Percentiles rank a stretch among this genome's conserved stretches.
phyloP scores from a whole-genome alignment of 129 eudicot genomes.

The Rutidosis leptorrhynchoides region DNA sequence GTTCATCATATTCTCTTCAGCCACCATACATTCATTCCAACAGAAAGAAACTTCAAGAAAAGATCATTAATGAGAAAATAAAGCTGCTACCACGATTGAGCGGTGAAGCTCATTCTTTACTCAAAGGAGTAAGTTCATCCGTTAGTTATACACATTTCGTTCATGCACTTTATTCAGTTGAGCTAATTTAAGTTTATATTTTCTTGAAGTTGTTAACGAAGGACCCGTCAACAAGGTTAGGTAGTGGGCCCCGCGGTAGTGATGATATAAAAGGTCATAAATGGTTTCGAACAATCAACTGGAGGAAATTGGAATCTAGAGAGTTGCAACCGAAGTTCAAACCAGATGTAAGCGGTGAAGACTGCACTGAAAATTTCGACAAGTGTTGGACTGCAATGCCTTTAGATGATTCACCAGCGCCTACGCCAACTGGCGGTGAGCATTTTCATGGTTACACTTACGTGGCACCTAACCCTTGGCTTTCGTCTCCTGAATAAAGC shows the following conservation, averaged over 20 bases:
- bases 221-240: slow-evolving; percentile 75
- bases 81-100: slow-evolving; percentile 81
- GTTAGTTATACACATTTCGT: slow-evolving; percentile 4
- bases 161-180: neutral
- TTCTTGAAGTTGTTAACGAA: slow-evolving; percentile 63
- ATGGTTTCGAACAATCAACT: slow-evolving; percentile 78
- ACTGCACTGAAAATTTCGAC: slow-evolving; percentile 89
- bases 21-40: slow-evolving; percentile 83
- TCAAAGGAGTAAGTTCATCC: slow-evolving; percentile 69
- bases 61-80: slow-evolving; percentile 72
- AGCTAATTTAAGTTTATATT: neutral
- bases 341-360: slow-evolving; percentile 76
- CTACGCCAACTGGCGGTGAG: slow-evolving; percentile 77
- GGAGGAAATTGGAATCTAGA: slow-evolving; percentile 78
- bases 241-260: slow-evolving; percentile 78
- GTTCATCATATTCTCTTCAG: slow-evolving; percentile 37
- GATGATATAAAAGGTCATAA: slow-evolving; percentile 77
- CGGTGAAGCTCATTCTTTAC: slow-evolving; percentile 87
- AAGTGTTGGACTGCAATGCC: slow-evolving; percentile 96
- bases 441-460: slow-evolving; percentile 85
- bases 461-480: slow-evolving; percentile 88
- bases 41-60: slow-evolving; percentile 94
- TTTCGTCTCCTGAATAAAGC: slow-evolving; percentile 42
- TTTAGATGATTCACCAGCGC: slow-evolving; percentile 81
- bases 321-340: slow-evolving; percentile 75